These are phyloP conservation scores for Hypoxylon perforatum DNA, from an alignment of 495 filamentous ascomycete species.

Conservation along the genomic window DNA sequence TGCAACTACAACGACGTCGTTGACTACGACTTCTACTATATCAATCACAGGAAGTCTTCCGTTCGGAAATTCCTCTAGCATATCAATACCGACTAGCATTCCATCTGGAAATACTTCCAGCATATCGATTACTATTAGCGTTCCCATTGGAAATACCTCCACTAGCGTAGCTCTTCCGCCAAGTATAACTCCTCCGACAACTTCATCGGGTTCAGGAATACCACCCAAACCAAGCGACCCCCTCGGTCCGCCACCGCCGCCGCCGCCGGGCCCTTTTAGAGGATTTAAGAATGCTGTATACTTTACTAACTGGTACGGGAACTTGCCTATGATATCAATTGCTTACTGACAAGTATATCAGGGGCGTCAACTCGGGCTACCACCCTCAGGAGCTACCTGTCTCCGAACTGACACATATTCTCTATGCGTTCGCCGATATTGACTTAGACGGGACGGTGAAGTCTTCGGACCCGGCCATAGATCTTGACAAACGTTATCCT, in stretches of 20 bases:
- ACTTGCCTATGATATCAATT: background rate
- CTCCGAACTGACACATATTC: constrained; percentile 88
- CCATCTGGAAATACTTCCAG: constrained; percentile 6
- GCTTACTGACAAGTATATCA: constrained; percentile 10
- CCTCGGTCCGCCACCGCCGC: constrained; percentile 15
- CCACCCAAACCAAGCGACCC: constrained; percentile 29
- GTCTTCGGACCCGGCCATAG: constrained; percentile 36
- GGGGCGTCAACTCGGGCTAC: constrained; percentile 37
- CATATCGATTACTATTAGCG: background rate
- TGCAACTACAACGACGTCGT: constrained; percentile 26
- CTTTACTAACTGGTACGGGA: constrained; percentile 58
- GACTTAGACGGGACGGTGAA: constrained; percentile 41
- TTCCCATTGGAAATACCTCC: constrained; percentile 3
- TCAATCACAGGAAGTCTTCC: constrained; percentile 1
- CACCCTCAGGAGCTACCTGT: constrained; percentile 85
- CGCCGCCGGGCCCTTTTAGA: constrained; percentile 39
- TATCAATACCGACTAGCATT: background rate
- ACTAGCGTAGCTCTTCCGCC: constrained; percentile 4
- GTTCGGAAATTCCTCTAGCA: constrained; percentile 2
- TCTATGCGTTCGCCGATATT: constrained; percentile 73
- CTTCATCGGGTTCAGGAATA: constrained; percentile 17
- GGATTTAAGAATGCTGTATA: constrained; percentile 56
- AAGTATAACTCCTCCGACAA: background rate
- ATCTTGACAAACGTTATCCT: constrained; percentile 35
- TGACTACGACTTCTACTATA: constrained; percentile 18